Base-by-base conservation (phyloP, 2,329 filamentous ascomycete genomes). In the Meredithiella fracta region DNA sequence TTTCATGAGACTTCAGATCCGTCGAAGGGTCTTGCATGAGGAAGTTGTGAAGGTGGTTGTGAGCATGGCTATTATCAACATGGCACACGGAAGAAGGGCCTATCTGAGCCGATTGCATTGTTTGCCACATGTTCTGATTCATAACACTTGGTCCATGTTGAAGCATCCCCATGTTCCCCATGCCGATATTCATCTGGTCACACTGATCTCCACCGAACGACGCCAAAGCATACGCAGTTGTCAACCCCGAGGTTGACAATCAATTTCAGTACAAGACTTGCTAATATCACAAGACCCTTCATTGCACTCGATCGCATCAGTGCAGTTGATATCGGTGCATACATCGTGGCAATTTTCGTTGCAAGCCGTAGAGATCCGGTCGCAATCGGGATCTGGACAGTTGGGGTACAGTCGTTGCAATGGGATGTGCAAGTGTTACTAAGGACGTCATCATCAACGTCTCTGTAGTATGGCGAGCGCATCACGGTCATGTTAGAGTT, bases 331-430 rank as follows among this genome's bases (percentile, higher is more conserved):
- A 54, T 71, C 65, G 17, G 62, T 67, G 59, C 70, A 72, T 40
- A 69, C 64, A 61, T 71, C 67, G 54, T 70, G 62, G 59, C 70
- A 72, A 38, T 69, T 64, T 60, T 71, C 67, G 54, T 70, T 62
- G 55, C 72, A 73, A 31, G 69, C 62, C 34, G 69, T 67, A 15
- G 67, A 63, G 26, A 65, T 61, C 23, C 58, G 60, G 20, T 61
- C 60, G 60, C 69, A 71, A 5, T 64, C 62, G 34, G 64, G 63
- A 54, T 69, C 66, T 26, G 65, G 65, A 56, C 70, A 72, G 52
- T 65, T 67, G 40, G 63, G 51, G 68, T 69, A 37, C 61, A 65
- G 49, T 62, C 63, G 5, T 63, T 66, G 54, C 69, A 71, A 11
- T 66, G 62, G 17, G 67, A 68, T 58, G 62, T 64, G 61, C 68